These are phyloP conservation scores for Cyberlindnera misumaiensis DNA, from an alignment of 805 yeast species.

Conservation along the genomic window DNA sequence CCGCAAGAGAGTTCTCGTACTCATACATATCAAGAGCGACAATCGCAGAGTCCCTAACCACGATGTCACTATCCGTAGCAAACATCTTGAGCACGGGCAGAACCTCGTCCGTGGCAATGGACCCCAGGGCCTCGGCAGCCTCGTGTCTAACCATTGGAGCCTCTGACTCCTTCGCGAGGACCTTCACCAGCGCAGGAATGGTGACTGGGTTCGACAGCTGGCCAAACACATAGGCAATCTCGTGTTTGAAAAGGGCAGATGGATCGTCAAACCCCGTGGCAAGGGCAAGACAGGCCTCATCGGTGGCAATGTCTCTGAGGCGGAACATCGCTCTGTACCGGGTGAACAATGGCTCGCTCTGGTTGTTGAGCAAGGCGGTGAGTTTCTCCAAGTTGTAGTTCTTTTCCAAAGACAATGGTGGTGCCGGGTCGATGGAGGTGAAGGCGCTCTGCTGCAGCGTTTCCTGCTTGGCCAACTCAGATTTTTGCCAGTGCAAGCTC, in stretches of 20 bases:
- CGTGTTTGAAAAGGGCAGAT: constrained; percentile 93
- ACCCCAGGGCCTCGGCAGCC: constrained; percentile 97
- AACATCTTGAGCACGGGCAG: constrained; percentile 79
- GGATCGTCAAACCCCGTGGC: constrained; percentile 87
- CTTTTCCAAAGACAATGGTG: constrained; percentile 74
- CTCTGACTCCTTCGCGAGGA: constrained; percentile 68
- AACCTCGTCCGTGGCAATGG: constrained; percentile 94
- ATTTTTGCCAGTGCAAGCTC: constrained; percentile 87
- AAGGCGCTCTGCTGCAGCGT: constrained; percentile 68
- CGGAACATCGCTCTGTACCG: constrained; percentile 99
- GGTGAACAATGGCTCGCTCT: constrained; percentile 73
- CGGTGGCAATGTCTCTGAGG: constrained; percentile 87
- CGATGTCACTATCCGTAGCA: constrained; percentile 75
- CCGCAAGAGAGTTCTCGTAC: constrained; percentile 75
- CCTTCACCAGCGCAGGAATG: constrained; percentile 80
- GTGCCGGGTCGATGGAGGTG: constrained; percentile 95
- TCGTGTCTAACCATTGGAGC: constrained; percentile 99
- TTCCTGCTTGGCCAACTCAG: constrained; percentile 60
- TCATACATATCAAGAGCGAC: constrained; percentile 99
- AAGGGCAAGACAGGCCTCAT: constrained; percentile 87
- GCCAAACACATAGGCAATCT: constrained; percentile 96
- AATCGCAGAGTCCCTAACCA: constrained; percentile 93
- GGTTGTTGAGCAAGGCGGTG: constrained; percentile 66
- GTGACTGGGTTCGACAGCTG: constrained; percentile 91
- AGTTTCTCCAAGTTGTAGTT: constrained; percentile 60